These are phyloP conservation scores for Metrosideros polymorpha DNA, from an alignment of 441 rosid genomes.

Conservation along the genomic window DNA sequence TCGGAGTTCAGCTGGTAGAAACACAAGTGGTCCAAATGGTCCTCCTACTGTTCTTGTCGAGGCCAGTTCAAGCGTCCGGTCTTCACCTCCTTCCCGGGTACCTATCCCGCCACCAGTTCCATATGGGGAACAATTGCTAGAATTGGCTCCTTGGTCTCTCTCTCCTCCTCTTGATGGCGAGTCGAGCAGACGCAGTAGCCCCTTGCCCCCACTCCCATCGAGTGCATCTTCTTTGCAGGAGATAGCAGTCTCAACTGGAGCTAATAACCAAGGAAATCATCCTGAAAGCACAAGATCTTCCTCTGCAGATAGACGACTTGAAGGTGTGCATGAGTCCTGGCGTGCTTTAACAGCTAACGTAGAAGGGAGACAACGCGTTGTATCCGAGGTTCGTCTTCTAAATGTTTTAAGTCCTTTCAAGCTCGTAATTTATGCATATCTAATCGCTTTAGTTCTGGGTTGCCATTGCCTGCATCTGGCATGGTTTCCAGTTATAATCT, in stretches of 20 bases:
- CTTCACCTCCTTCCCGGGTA: slow-evolving; percentile 43
- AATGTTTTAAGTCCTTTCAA: background rate
- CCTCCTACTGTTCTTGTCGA: slow-evolving; percentile 31
- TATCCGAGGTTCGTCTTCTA: slow-evolving; percentile 59
- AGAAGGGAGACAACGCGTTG: slow-evolving; percentile 58
- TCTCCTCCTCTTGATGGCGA: slow-evolving; percentile 53
- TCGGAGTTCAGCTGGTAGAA: slow-evolving; percentile 60
- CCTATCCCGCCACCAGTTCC: slow-evolving; percentile 27
- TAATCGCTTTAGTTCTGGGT: background rate
- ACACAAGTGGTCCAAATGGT: slow-evolving; percentile 24
- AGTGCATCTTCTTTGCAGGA: slow-evolving; percentile 47
- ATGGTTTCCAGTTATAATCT: background rate
- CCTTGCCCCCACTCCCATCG: slow-evolving; percentile 41
- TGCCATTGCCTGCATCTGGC: background rate
- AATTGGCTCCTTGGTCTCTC: slow-evolving; percentile 65
- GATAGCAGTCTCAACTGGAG: slow-evolving; percentile 32
- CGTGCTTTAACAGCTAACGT: slow-evolving; percentile 59
- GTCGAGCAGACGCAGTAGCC: slow-evolving; percentile 40
- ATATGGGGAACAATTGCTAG: slow-evolving; percentile 41
- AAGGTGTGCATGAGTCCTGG: slow-evolving; percentile 49
- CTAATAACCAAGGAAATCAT: slow-evolving; percentile 35
- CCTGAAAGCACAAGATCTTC: slow-evolving; percentile 42
- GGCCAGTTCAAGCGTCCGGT: slow-evolving; percentile 39
- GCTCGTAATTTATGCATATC: background rate
- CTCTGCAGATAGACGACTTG: slow-evolving; percentile 49